phyloP scores from a whole-genome alignment of 2,329 filamentous ascomycete species.

The Achaetomium macrosporum region DNA sequence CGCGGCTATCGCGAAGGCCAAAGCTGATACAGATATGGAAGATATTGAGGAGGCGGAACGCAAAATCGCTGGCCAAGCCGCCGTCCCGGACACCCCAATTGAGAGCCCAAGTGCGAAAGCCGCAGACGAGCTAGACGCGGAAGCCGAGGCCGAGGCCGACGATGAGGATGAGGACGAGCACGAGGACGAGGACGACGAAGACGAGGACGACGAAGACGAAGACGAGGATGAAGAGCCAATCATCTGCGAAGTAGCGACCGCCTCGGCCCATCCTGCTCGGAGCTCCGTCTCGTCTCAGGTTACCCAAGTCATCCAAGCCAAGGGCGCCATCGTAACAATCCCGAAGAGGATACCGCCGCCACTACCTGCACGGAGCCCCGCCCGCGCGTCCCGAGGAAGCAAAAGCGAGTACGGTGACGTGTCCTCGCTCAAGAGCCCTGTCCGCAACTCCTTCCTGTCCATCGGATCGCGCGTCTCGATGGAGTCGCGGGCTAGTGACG shows the following conservation, averaged over 20 bases:
- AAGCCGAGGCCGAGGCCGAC: conserved; percentile 39
- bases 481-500: conserved; percentile 13
- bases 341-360: conserved; percentile 73
- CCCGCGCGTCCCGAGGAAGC: conserved; percentile 49
- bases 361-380: conserved; percentile 71
- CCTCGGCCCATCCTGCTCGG: conserved; percentile 50
- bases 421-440: conserved; percentile 43
- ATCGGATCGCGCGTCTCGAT: conserved; percentile 21
- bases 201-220: conserved; percentile 44
- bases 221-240: conserved; percentile 58
- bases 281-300: conserved; percentile 58
- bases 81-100: conserved; percentile 18
- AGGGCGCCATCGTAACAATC: conserved; percentile 78
- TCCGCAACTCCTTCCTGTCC: conserved; percentile 43
- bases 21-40: background rate
- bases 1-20: background rate
- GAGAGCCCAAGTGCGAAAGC: conserved; percentile 25
- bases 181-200: conserved; percentile 53
- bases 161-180: conserved; percentile 45
- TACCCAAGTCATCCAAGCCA: conserved; percentile 62
- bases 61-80: conserved; percentile 18
- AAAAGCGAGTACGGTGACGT: conserved; percentile 59
- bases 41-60: background rate
- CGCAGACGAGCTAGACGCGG: conserved; percentile 31
- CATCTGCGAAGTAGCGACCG: conserved; percentile 60